Percentiles rank a stretch among this genome's conserved stretches.
phyloP scores from a whole-genome alignment of 176 grass and related monocot species.

The Aegilops bicornis region DNA sequence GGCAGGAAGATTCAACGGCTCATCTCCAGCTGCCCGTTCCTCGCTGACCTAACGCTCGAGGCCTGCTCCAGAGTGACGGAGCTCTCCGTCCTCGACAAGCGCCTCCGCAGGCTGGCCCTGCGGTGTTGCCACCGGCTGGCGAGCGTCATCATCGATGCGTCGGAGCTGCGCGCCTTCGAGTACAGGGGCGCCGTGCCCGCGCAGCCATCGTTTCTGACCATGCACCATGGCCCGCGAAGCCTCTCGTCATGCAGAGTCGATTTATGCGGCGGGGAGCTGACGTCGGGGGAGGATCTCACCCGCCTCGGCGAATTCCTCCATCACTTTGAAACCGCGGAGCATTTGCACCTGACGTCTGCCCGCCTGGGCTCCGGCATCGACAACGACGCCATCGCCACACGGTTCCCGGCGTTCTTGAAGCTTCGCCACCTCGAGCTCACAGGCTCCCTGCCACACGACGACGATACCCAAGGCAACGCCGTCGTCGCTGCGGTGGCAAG shows the following conservation, averaged over 20 bases:
- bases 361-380: not conserved
- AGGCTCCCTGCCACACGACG: not conserved
- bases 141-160: not conserved
- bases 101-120: not conserved
- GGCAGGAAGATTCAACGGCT: not conserved
- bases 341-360: not conserved
- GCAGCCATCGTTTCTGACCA: not conserved
- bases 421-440: slow-evolving; percentile 20
- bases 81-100: not conserved
- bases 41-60: slow-evolving; percentile 25
- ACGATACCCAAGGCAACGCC: not conserved
- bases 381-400: not conserved
- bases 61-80: not conserved
- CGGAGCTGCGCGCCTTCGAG: slow-evolving; percentile 18
- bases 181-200: not conserved
- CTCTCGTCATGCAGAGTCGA: not conserved
- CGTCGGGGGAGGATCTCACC: not conserved
- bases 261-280: slow-evolving; percentile 5
- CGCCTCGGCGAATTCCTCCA: not conserved
- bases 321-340: not conserved
- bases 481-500: not conserved
- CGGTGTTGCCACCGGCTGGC: slow-evolving; percentile 17
- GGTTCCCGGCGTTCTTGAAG: not conserved
- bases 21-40: not conserved
- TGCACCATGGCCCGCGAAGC: not conserved